Evolutionary conservation across 2,329 filamentous ascomycete genomes (phyloP), one percentile per base, ranked within the genome.

Genomic region (Aureobasidium sp.): DNA sequence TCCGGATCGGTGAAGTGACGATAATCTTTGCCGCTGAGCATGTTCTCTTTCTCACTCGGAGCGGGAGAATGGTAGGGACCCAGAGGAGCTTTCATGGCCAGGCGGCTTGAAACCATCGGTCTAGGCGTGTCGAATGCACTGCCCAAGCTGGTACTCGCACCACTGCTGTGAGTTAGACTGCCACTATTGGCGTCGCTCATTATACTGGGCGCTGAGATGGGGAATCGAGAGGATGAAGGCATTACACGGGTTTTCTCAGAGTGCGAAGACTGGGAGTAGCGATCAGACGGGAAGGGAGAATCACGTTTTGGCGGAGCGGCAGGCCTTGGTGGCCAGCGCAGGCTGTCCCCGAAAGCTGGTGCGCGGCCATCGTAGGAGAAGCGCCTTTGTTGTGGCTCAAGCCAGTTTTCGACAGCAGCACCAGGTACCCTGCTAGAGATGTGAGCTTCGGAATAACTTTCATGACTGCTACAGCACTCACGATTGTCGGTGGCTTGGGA

Each of bases 11-110:
- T 86, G 66, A 88, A 92, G 7, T 90, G 89, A 64, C 86, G 87
- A 74, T 91, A 97, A n/a, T 85, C 82, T 44, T 89, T 82, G 13
- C 90, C 90, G 36, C 81, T 81, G 17, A 96, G 78, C 93, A 97
- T 97, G 72, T 94, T 91, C 64, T 95, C 89, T 74, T 94, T 94
- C 71, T 96, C 90, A 1, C 86, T 59, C 63, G 64, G 50, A 62
- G 61, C 68, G n/a, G 60, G 24, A 37, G 32, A 24, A 47, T 39
- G 59, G 44, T 61, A 61, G 5, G 48, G 12, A 5, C 47, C 27
- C 3, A 44, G 17, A 5, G 46, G 57, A 34, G 57, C 26, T 10
- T 50, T 52, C 47, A 52, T 46, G 39, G 48, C 41, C 20, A 47
- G 8, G 17, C 47, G 46, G 24, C 10, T 41, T 15, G 36, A 17